Base-by-base conservation (phyloP, 257 asterid genomes). In the Ligustrum vulgare region DNA sequence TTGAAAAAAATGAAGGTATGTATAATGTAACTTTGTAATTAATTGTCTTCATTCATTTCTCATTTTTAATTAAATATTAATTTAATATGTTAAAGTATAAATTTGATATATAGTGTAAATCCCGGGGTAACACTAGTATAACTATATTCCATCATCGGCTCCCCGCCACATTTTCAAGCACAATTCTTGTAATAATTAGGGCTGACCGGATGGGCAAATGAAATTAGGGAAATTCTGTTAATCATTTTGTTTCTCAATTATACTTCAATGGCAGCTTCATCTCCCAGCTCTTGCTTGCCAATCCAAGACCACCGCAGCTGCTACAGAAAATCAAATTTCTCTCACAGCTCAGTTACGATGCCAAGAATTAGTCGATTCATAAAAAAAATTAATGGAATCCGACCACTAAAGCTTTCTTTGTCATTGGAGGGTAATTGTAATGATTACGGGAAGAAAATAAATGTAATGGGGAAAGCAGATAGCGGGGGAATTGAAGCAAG, bases 181-280 rank as follows among this genome's bases (percentile, higher is more conserved):
- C 31, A 11, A 7, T 9, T 56, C 64, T 8, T 8, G 64, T 20
- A 56, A 6, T 18, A 56, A 2, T 20, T 25, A 10, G 67, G 25
- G 25, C 35, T 25, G 16, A 10, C 10, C 10, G 35, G 31, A 31
- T 56, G 11, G 6, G 28, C 64, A 60, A 60, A 60, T 23, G 18
- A 8, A 60, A 60, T 60, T 25, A 3, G 34, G 66, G 35, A 8
- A 8, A 25, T 25, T 23, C 15, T 10, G 67, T 9, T 1, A 60
- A 25, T 60, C 34, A 23, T 10, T 60, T 28, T 28, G 1, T 28
- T 28, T 28, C n/a, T 35, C 8, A 60, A 11, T 35, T 23, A 11
- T 10, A 60, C 11, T 69, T 62, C 77, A 54, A 93, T 93, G 96
- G 89, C 93, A 5, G 72, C 84, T 67, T 78, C 82, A 49, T 64